Evolutionary conservation across 129 eudicot genomes (phyloP).

Genomic region (Erigeron canadensis): DNA sequence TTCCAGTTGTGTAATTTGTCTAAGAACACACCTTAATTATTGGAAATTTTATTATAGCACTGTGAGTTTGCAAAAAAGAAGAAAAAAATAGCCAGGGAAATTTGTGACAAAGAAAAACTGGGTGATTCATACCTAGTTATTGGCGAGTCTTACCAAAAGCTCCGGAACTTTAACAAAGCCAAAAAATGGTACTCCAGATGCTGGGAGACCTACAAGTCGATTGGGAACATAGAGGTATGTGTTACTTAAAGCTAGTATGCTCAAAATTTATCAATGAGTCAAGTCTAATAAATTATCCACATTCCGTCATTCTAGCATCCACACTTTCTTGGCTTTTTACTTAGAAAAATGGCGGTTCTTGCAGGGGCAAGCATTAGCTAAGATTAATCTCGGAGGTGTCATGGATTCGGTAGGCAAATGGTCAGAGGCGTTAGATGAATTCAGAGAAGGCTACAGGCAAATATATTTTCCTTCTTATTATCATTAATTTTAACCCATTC

Average conservation of each 20-base stretch:
- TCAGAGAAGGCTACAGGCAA: slow-evolving; percentile 79
- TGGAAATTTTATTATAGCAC: slow-evolving; percentile 45
- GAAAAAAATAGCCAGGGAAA: slow-evolving; percentile 72
- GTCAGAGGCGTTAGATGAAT: slow-evolving; percentile 73
- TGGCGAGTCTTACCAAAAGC: slow-evolving; percentile 91
- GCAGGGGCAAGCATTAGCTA: slow-evolving; percentile 97
- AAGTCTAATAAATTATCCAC: no score
- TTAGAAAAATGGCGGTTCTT: slow-evolving; percentile 29
- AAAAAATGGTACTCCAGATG: slow-evolving; percentile 80
- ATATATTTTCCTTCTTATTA: slow-evolving; percentile 6
- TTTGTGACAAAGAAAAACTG: slow-evolving; percentile 85
- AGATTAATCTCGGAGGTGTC: slow-evolving; percentile 73
- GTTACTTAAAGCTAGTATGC: neutral
- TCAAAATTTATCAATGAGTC: no score
- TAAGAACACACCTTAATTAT: neutral
- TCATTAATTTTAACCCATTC: slow-evolving; percentile 1
- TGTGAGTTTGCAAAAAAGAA: slow-evolving; percentile 72
- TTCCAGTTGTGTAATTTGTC: no score
- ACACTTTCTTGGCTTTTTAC: slow-evolving; percentile 28
- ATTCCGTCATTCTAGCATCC: neutral
- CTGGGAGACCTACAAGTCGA: slow-evolving; percentile 65
- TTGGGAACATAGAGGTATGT: slow-evolving; percentile 88
- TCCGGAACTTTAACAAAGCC: slow-evolving; percentile 68
- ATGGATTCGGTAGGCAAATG: slow-evolving; percentile 76
- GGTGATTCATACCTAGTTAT: slow-evolving; percentile 72